Evolutionary conservation across 345 rosid genomes (phyloP).

Genomic region (Trapa bicornis): DNA sequence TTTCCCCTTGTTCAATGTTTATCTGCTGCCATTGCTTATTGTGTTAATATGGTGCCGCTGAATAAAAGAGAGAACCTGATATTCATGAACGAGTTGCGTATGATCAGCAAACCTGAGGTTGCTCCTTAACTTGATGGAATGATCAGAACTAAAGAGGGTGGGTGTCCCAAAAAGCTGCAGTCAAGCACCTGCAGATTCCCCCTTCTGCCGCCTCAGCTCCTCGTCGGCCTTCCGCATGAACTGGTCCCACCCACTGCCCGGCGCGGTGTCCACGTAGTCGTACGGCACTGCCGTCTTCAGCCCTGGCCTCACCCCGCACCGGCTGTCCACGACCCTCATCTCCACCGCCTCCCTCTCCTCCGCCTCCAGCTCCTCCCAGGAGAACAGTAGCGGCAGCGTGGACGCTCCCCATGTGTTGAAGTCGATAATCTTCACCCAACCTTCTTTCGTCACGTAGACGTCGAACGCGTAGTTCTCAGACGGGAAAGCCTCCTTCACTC

Average conservation of each 20-base stretch:
- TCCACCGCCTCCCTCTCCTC: slow-evolving; percentile 22
- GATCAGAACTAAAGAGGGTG: background rate
- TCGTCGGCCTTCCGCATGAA: slow-evolving; percentile 49
- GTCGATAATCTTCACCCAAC: slow-evolving; percentile 49
- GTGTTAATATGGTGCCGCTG: too few species aligned
- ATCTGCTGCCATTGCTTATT: too few species aligned
- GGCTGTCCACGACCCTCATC: slow-evolving; percentile 60
- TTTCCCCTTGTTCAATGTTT: too few species aligned
- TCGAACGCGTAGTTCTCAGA: slow-evolving; percentile 56
- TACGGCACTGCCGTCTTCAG: slow-evolving; percentile 61
- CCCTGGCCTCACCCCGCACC: slow-evolving; percentile 45
- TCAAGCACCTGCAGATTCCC: slow-evolving; percentile 19
- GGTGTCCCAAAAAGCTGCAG: background rate
- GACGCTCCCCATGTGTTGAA: slow-evolving; percentile 84
- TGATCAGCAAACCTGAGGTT: too few species aligned
- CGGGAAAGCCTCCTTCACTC: slow-evolving; percentile 36
- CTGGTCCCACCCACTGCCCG: slow-evolving; percentile 79
- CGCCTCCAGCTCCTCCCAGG: slow-evolving; percentile 68
- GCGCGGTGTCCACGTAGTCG: slow-evolving; percentile 49
- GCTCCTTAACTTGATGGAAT: too few species aligned
- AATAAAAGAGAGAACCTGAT: too few species aligned
- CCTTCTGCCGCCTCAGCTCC: slow-evolving; percentile 24
- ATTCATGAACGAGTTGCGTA: too few species aligned
- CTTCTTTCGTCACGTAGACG: slow-evolving; percentile 44
- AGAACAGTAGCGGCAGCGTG: slow-evolving; percentile 56